Evolutionary conservation across 345 rosid species (phyloP), one percentile per base, ranked within the genome.

Genomic region (Bruguiera gymnorhiza): DNA sequence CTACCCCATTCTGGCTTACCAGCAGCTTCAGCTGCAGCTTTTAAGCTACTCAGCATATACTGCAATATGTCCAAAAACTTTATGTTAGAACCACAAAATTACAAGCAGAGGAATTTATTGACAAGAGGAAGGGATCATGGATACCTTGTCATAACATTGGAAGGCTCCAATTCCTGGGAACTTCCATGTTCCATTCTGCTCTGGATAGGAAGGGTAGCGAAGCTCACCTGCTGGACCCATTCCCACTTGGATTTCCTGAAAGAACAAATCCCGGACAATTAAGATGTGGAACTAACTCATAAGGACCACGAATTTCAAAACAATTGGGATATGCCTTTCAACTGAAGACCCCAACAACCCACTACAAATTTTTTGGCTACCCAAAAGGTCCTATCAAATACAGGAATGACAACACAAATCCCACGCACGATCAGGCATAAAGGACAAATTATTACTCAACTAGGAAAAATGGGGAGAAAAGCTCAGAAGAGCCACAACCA

Each of bases 211-310:
- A 55, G 97, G 97, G 64, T 86, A 95, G 16, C 97, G 93, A 30
- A 91, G 89, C 79, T 95, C 99, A 57, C 99, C 97, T 27, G 97
- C 99, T 43, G 97, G 99, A 62, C 99, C 99, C 99, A 95, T 92
- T 64, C 99, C 97, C 26, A 87, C 93, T 86, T 95, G 99, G 67
- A 95, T 95, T 90, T 95, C 97, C 99, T 91, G 82, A 11, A 70
- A 70, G 16, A 55, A 23, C 63, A 79, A 51, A 24, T 65, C 26
- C 16, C 55, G 5, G 60, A 23, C 20, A 54, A 23, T 43, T 73
- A 29, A 77, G 65, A 8, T 4, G 20, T 50, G 6, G 50, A 10
- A 15, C 64, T 20, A 66, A 43, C 3, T 23, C 58, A 10, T 3
- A 39, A 39, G 48, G 13, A 10, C 48, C 18, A 18, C 3, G 16